Evolutionary conservation across 164 flowering plant species (phyloP), one percentile per base, ranked within the genome.

Genomic region (Nymphaea colorata): DNA sequence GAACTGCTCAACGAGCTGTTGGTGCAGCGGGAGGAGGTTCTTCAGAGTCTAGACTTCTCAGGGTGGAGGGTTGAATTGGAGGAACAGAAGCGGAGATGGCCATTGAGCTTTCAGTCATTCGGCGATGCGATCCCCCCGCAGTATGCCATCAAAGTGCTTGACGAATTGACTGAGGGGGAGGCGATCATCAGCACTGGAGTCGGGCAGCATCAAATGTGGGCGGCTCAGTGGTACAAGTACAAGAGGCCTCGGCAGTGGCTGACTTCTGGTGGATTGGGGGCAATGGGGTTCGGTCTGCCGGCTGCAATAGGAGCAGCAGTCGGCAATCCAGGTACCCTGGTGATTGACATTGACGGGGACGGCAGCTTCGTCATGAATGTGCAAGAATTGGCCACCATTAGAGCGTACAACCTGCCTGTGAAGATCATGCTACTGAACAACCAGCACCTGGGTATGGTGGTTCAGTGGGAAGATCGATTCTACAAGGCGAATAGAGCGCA

Each of bases 181-280:
- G 90, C 90, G 1, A 76, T 86, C 47, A 69, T 86, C 43, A 82
- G 79, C 62, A 84, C 87, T 25, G 90, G 87, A 44, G 90, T 86
- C 12, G 85, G 87, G 55, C 90, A 86, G 70, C 90, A 86, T 70
- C 90, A 86, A 68, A 86, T 84, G 90, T 86, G 87, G 90, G 84
- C 85, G 70, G 86, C 87, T 15, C 90, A 84, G 66, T 86, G 71
- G 68, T 86, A 83, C 80, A 80, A 79, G 66, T 84, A 80, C 43
- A 78, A 65, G 65, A 78, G 74, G 53, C 85, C 88, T 17, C 75
- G 85, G 3, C 90, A 86, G 51, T 86, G 88, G 87, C 67, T 82
- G 73, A 79, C 87, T 0, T 84, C 87, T 0, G 82, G 85, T 41
- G 87, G 90, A 6, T 70, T 84, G 25, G 90, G 90, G 6, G 86